These are phyloP conservation scores for Scenedesmus sp. DNA, from an alignment of 163 green algal genomes.

Conservation along the genomic window DNA sequence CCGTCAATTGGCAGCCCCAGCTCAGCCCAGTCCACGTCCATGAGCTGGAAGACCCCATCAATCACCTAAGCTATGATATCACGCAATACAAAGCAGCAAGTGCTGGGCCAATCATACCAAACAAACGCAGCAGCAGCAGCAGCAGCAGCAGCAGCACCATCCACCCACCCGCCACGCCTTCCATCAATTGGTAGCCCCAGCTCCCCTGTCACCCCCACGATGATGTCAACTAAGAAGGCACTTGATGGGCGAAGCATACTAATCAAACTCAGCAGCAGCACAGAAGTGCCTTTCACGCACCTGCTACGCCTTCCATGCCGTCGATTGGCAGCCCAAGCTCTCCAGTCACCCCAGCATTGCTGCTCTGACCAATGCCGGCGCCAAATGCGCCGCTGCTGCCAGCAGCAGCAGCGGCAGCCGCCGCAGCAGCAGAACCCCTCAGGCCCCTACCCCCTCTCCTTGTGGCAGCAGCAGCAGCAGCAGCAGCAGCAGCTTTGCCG, in stretches of 20 bases:
- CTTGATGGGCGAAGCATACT: no score
- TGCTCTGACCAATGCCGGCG: neutral
- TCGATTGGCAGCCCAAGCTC: conserved; percentile 45
- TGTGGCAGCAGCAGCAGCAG: neutral
- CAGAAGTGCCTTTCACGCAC: no score
- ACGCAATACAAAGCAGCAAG: no score
- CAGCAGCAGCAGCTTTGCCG: neutral
- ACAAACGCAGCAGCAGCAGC: no score
- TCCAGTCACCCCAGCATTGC: neutral
- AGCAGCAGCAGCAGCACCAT: no score
- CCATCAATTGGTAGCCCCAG: neutral
- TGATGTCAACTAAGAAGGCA: neutral
- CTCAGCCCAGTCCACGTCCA: no score
- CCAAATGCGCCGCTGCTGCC: conserved; percentile 13
- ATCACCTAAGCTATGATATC: no score
- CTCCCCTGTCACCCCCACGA: neutral
- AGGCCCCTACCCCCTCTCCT: conserved; percentile 19
- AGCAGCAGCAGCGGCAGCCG: neutral
- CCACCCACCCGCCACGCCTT: no score
- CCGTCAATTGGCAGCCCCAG: conserved; percentile 54
- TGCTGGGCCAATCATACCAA: no score
- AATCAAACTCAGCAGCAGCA: no score
- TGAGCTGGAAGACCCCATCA: no score
- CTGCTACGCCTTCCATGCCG: conserved; percentile 64
- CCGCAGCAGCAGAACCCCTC: neutral